phyloP scores from a whole-genome alignment of 2,329 filamentous ascomycete genomes.

The Verruconis gallopava region DNA sequence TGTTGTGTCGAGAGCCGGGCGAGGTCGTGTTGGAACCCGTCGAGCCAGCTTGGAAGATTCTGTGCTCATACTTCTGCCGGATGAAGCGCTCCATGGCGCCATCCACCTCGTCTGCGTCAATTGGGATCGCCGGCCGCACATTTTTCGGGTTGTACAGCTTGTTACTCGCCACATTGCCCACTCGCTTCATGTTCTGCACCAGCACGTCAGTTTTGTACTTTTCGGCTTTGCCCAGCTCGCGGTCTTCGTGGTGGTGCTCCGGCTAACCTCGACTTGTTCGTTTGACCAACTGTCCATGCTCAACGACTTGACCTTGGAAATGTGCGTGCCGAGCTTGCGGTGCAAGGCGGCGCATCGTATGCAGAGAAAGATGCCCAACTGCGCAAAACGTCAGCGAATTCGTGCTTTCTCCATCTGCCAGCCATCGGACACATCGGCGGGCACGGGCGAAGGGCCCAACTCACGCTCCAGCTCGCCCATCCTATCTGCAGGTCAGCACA shows the following conservation, averaged over 20 bases:
- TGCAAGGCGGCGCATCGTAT: conserved; percentile 95
- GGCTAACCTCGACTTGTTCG: conserved; percentile 91
- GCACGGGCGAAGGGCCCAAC: no score
- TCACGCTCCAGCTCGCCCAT: conserved; percentile 95
- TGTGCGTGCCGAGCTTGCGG: conserved; percentile 91
- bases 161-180: conserved; percentile 79
- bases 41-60: conserved; percentile 27
- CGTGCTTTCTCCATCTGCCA: conserved; percentile 4
- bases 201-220: conserved; percentile 14
- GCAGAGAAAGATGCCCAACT: conserved; percentile 93
- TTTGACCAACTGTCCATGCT: conserved; percentile 97
- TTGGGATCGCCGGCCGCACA: conserved; percentile 67
- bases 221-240: conserved; percentile 12
- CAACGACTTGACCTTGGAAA: conserved; percentile 96
- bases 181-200: conserved; percentile 83
- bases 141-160: conserved; percentile 79
- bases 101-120: conserved; percentile 86
- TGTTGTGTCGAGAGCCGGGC: conserved; percentile 38
- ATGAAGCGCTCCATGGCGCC: conserved; percentile 93
- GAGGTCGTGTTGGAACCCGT: conserved; percentile 25
- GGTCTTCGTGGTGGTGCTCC: no score
- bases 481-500: conserved; percentile 35
- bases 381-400: conserved; percentile 11
- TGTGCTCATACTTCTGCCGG: conserved; percentile 78
- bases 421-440: no score